Conservation (phyloP, 2,329 filamentous ascomycete genomes). For the Talaromyces sp. region DNA sequence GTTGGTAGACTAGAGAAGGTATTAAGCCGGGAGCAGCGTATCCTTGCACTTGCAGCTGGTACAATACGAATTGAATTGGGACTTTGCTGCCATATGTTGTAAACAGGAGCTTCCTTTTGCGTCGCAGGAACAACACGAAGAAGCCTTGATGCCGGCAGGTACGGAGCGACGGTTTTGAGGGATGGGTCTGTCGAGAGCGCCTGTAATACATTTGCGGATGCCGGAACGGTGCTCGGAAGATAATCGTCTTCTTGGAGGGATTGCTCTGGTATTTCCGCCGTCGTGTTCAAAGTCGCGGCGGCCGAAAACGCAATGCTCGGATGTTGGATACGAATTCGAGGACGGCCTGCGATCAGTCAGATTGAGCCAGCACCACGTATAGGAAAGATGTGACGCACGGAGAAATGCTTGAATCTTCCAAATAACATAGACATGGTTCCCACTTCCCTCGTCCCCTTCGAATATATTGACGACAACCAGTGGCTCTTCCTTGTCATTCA, state of each 20-base stretch:
- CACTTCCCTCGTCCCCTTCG: slow-evolving; percentile 31
- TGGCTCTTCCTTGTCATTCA: slow-evolving; percentile 37
- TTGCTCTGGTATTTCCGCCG: slow-evolving; percentile 33
- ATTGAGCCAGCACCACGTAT: neutral
- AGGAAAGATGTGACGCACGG: slow-evolving; percentile 23
- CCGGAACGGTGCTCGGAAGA: slow-evolving; percentile 49
- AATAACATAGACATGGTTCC: slow-evolving; percentile 38
- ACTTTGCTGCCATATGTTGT: slow-evolving; percentile 50
- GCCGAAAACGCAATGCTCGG: slow-evolving; percentile 53
- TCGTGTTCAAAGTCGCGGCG: slow-evolving; percentile 39
- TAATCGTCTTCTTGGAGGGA: slow-evolving; percentile 44
- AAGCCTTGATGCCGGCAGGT: slow-evolving; percentile 54
- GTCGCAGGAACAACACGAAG: slow-evolving; percentile 52
- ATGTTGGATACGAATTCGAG: slow-evolving; percentile 50
- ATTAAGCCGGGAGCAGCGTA: slow-evolving; percentile 49
- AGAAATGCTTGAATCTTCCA: slow-evolving; percentile 42
- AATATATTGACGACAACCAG: slow-evolving; percentile 41
- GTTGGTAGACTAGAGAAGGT: slow-evolving; percentile 39
- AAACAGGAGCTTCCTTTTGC: slow-evolving; percentile 44
- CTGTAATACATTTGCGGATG: slow-evolving; percentile 55
- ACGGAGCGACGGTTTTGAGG: slow-evolving; percentile 44
- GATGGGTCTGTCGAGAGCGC: slow-evolving; percentile 48
- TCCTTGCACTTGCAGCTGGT: slow-evolving; percentile 52
- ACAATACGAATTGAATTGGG: slow-evolving; percentile 51
- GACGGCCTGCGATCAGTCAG: slow-evolving; percentile 27